Evolutionary conservation across 2,329 filamentous ascomycete species (phyloP).

Genomic region (Neopestalotiopsis clavispora): DNA sequence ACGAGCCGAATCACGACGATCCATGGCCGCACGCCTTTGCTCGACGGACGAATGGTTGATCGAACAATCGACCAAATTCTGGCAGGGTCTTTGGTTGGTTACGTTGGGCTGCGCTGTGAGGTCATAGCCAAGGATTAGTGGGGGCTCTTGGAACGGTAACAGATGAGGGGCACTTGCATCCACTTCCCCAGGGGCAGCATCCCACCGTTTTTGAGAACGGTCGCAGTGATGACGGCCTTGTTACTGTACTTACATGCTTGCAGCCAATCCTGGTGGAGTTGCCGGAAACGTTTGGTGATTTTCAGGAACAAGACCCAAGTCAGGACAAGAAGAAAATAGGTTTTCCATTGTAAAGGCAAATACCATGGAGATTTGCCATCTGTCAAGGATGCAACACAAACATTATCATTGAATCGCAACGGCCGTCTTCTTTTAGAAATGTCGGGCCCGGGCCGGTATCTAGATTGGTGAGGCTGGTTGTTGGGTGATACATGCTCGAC

Average conservation of each 20-base stretch:
- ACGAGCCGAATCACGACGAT: constrained; percentile 7
- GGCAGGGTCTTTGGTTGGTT: constrained; percentile 11
- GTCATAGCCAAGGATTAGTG: constrained; percentile 4
- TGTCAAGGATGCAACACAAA: not conserved
- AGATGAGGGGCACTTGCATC: constrained; percentile 15
- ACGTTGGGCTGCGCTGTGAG: constrained; percentile 8
- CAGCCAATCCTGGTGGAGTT: not conserved
- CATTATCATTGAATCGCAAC: not conserved
- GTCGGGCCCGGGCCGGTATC: not conserved
- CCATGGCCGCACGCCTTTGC: not conserved
- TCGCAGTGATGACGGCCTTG: not conserved
- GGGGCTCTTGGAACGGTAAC: constrained; percentile 3
- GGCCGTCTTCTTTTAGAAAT: not conserved
- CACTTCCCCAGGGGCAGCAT: constrained; percentile 6
- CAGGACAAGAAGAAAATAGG: not conserved
- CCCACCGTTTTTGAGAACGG: not conserved
- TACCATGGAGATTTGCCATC: not conserved
- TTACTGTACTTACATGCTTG: not conserved
- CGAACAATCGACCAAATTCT: not conserved
- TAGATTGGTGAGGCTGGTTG: not conserved
- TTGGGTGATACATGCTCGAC: not conserved
- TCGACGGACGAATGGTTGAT: not conserved
- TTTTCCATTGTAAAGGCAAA: not conserved
- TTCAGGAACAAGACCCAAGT: constrained; percentile 11
- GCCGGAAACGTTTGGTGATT: constrained; percentile 10